These are phyloP conservation scores for Saccharomycopsis babjevae DNA, from an alignment of 805 yeast genomes.

Conservation along the genomic window DNA sequence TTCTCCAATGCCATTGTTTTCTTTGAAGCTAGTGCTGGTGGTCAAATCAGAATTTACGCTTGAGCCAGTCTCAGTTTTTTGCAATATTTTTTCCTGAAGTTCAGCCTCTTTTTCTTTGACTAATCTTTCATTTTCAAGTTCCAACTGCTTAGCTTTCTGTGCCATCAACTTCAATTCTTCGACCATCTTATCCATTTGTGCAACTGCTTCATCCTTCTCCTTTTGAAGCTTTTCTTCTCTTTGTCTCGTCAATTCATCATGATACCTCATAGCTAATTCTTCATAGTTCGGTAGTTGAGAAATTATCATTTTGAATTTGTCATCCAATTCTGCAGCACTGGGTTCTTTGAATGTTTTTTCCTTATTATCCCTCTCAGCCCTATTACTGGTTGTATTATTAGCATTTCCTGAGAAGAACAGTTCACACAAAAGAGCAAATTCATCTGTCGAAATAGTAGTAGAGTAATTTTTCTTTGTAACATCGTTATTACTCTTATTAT, in stretches of 20 bases:
- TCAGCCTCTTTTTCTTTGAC: slow-evolving; percentile 10
- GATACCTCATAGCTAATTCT: slow-evolving; percentile 4
- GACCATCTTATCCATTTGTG: slow-evolving; percentile 8
- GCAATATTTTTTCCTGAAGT: neutral
- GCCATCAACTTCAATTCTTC: slow-evolving; percentile 12
- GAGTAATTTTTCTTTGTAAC: slow-evolving; percentile 11
- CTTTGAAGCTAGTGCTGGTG: neutral
- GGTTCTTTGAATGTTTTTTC: neutral
- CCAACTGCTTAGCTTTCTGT: slow-evolving; percentile 12
- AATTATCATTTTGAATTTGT: neutral
- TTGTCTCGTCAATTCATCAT: slow-evolving; percentile 3
- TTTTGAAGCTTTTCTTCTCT: slow-evolving; percentile 5
- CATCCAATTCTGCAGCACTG: neutral
- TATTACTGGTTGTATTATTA: neutral
- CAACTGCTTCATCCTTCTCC: slow-evolving; percentile 14
- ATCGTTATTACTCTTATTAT: slow-evolving; percentile 20
- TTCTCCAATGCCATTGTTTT: neutral
- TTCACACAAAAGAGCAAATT: slow-evolving; percentile 24
- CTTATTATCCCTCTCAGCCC: neutral
- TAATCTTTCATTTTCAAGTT: slow-evolving; percentile 15
- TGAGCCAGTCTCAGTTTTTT: neutral
- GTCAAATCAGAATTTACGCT: neutral
- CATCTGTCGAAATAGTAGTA: slow-evolving; percentile 22
- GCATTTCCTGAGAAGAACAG: slow-evolving; percentile 23
- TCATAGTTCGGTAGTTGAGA: slow-evolving; percentile 8